Conservation (phyloP, 495 filamentous ascomycete species). For the Aspergillus ostianus region DNA sequence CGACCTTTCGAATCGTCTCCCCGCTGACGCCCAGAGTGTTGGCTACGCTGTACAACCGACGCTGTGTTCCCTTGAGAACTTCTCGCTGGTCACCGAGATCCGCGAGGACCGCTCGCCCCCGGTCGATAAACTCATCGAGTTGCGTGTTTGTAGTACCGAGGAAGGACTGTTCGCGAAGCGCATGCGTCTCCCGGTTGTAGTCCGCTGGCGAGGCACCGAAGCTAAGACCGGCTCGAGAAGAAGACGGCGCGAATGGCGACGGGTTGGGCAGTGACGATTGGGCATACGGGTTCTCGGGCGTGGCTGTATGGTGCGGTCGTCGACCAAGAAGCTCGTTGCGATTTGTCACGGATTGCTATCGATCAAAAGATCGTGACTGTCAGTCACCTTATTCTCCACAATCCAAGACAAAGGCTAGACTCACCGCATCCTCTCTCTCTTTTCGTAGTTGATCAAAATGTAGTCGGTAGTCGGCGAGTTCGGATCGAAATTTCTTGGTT, state of each 20-base stretch:
- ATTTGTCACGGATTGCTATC: conserved; percentile 63
- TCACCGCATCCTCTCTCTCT: conserved; percentile 69
- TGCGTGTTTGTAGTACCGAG: conserved; percentile 72
- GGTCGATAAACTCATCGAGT: conserved; percentile 90
- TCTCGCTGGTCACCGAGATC: conserved; percentile 89
- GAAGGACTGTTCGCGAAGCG: conserved; percentile 89
- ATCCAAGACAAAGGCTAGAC: conserved; percentile 6
- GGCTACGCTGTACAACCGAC: conserved; percentile 83
- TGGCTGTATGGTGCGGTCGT: conserved; percentile 80
- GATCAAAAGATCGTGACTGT: neutral
- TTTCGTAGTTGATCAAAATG: conserved; percentile 75
- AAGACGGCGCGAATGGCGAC: conserved; percentile 39
- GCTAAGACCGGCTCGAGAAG: conserved; percentile 45
- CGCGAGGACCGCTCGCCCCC: conserved; percentile 83
- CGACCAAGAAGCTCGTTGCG: conserved; percentile 84
- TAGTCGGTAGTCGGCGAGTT: conserved; percentile 73
- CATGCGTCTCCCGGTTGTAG: conserved; percentile 71
- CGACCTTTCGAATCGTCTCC: conserved; percentile 94
- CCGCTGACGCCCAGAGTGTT: conserved; percentile 92
- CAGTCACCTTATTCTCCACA: neutral
- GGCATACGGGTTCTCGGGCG: conserved; percentile 94
- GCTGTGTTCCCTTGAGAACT: conserved; percentile 91
- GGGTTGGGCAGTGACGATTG: conserved; percentile 50
- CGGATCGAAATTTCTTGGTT: conserved; percentile 78
- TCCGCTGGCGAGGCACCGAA: conserved; percentile 57